phyloP scores from a whole-genome alignment of 2,329 filamentous ascomycete genomes.

The Aphanocladium album region DNA sequence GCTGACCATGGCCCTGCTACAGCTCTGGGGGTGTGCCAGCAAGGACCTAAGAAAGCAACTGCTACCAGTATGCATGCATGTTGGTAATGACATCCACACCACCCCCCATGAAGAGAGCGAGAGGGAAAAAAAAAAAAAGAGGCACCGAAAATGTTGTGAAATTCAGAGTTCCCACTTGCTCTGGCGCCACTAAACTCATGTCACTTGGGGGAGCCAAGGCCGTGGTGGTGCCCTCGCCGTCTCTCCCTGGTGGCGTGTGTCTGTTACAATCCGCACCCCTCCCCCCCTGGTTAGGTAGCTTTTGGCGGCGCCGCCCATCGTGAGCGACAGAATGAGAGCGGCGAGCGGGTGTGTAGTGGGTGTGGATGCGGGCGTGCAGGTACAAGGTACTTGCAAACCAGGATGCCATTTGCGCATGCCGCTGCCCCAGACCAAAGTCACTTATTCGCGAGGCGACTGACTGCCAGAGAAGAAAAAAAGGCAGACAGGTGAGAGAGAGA shows the following conservation, averaged over 20 bases:
- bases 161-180: slow-evolving; percentile 8
- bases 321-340: too few species aligned
- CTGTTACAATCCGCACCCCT: not conserved
- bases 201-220: slow-evolving; percentile 3
- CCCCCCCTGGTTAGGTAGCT: not conserved
- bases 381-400: not conserved
- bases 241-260: not conserved
- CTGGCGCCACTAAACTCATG: slow-evolving; percentile 12
- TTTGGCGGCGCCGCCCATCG: slow-evolving; percentile 1
- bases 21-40: too few species aligned
- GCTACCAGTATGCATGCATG: too few species aligned
- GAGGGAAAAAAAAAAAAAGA: not conserved
- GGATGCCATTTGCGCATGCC: slow-evolving; percentile 2
- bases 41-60: too few species aligned
- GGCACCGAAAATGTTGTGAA: slow-evolving; percentile 1
- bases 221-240: not conserved
- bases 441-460: not conserved
- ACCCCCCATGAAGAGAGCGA: not conserved
- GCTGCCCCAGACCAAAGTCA: slow-evolving; percentile 7
- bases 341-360: not conserved
- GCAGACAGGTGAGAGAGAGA: not conserved
- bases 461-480: not conserved
- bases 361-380: not conserved
- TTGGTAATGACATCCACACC: too few species aligned
- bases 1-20: not conserved